phyloP scores from a whole-genome alignment of 495 filamentous ascomycete genomes.

The Poronia punctata region DNA sequence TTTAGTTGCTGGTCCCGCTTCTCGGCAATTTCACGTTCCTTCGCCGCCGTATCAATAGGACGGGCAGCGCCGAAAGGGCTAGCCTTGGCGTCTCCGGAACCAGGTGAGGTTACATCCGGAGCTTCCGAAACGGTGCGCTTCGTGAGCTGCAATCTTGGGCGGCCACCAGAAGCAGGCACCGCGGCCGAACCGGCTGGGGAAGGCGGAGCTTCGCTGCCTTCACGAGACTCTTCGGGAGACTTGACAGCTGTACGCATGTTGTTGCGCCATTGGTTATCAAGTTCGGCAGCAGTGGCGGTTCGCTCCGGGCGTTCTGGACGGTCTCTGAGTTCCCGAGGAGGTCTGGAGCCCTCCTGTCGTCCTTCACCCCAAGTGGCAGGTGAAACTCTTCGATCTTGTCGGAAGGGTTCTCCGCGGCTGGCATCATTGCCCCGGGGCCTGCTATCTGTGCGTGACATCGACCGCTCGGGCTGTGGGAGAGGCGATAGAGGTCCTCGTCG shows the following conservation, averaged over 20 bases:
- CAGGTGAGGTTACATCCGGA: constrained; percentile 43
- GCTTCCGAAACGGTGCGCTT: constrained; percentile 84
- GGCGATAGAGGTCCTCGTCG: constrained; percentile 88
- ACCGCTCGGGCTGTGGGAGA: constrained; percentile 46
- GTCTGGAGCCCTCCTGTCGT: constrained; percentile 72
- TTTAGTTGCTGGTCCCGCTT: constrained; percentile 64
- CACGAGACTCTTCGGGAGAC: constrained; percentile 37
- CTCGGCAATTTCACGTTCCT: constrained; percentile 85
- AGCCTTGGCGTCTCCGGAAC: constrained; percentile 60
- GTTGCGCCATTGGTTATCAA: constrained; percentile 79
- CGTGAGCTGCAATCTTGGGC: constrained; percentile 73
- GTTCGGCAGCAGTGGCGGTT: constrained; percentile 72
- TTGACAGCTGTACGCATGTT: constrained; percentile 61
- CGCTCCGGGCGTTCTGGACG: constrained; percentile 69
- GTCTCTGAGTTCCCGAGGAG: constrained; percentile 72
- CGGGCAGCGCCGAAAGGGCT: constrained; percentile 88
- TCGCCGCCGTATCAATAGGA: constrained; percentile 81
- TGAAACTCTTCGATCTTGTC: constrained; percentile 57
- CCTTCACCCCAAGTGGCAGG: constrained; percentile 82
- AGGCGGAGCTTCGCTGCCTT: constrained; percentile 60
- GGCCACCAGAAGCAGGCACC: constrained; percentile 46
- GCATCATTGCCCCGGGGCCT: constrained; percentile 63
- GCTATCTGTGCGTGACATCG: constrained; percentile 56
- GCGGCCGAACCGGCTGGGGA: constrained; percentile 50
- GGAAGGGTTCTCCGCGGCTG: constrained; percentile 35